Evolutionary conservation across 805 yeast genomes (phyloP), one percentile per base, ranked within the genome.

Genomic region (Candida pseudofarinosa): DNA sequence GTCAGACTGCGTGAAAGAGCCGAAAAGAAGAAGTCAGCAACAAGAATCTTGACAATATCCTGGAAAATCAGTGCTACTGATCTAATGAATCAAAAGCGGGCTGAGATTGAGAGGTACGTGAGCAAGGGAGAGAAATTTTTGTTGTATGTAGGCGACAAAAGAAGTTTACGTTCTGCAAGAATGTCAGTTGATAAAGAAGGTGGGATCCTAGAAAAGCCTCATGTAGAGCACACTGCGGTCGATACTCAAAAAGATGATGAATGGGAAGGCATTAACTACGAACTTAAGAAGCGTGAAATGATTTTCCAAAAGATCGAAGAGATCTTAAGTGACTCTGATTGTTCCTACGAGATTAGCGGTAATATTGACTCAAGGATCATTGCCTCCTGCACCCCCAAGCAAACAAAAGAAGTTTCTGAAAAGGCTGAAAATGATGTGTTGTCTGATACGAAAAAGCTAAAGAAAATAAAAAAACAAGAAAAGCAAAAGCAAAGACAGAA

Each of bases 51-150:
- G 19, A 55, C 60, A 2, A 47, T 69, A 13, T 53, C 59, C 14
- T 71, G 74, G 74, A 57, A 59, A 31, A 69, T 71, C 35, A 67
- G 68, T 43, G 41, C 55, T 16, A 58, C 66, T 20, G 76, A 70
- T 50, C 61, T 70, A 49, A 52, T 51, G 31, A 57, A 61, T 44
- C 75, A 71, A 43, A 71, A 70, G 49, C 55, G 42, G 28, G 50
- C 48, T 8, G 76, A 69, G 44, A 64, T 70, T 28, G 39, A 46
- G 37, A 59, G 57, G 18, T 45, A 63, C n/a, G 42, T 65, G n/a
- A 46, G 44, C 12, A 67, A 60, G 42, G 65, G 62, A 14, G 73
- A 64, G 37, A 60, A 53, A 38, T 65, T 68, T 39, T 50, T 58
- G 8, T 52, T 63, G 17, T 53, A 51, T 39, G 47, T 62, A 32